Percentiles rank a stretch among this genome's conserved stretches.
phyloP scores from a whole-genome alignment of 495 filamentous ascomycete genomes.

The Talaromyces ruber region DNA sequence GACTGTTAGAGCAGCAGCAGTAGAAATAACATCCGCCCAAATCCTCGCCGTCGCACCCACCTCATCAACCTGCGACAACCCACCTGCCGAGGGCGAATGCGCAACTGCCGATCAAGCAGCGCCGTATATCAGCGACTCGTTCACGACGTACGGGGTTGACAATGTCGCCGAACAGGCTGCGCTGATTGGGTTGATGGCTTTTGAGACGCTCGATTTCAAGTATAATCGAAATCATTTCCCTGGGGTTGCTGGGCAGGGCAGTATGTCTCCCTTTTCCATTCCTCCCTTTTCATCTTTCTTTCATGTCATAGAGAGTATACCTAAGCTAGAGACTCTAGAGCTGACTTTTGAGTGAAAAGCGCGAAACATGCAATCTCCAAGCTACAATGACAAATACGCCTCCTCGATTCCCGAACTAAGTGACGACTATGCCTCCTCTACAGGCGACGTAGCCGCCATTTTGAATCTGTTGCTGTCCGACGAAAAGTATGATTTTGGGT shows the following conservation, averaged over 20 bases:
- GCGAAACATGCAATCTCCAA: conserved; percentile 64
- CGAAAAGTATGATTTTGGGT: conserved; percentile 58
- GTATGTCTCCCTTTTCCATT: conserved; percentile 20
- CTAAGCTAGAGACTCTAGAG: not conserved
- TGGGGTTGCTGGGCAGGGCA: conserved; percentile 62
- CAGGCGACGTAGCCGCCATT: conserved; percentile 34
- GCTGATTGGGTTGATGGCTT: conserved; percentile 52
- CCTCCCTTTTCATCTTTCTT: not conserved
- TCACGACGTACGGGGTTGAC: conserved; percentile 47
- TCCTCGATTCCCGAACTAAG: conserved; percentile 41
- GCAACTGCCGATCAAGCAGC: conserved; percentile 56
- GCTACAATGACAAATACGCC: conserved; percentile 57
- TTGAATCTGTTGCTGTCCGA: conserved; percentile 51
- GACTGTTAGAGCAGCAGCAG: not conserved
- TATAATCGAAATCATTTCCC: conserved; percentile 60
- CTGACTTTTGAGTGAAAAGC: conserved; percentile 20
- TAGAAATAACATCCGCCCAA: conserved; percentile 29
- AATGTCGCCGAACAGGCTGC: conserved; percentile 52
- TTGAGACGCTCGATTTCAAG: conserved; percentile 60
- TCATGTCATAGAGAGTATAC: not conserved
- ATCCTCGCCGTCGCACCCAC: conserved; percentile 44
- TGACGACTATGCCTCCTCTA: conserved; percentile 24
- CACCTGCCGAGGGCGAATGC: conserved; percentile 48
- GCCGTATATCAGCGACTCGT: conserved; percentile 43
- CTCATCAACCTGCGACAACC: conserved; percentile 35